Conservation (phyloP, 305 asterid genomes). For the Plantago coronopus region DNA sequence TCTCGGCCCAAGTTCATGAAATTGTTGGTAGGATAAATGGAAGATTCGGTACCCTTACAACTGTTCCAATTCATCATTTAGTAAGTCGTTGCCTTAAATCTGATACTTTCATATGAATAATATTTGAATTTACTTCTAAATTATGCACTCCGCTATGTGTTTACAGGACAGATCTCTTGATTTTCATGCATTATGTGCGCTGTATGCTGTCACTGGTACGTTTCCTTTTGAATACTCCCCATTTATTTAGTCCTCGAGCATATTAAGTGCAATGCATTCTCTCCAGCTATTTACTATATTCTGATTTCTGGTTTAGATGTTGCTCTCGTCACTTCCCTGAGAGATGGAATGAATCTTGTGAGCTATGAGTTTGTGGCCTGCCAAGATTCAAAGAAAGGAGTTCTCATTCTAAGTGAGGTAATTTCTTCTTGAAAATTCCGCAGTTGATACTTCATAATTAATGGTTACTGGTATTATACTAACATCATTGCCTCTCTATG, state of each 20-base stretch:
- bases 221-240: background rate
- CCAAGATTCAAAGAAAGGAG: conserved; percentile 90
- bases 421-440: background rate
- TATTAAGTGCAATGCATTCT: background rate
- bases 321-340: conserved; percentile 82
- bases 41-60: conserved; percentile 57
- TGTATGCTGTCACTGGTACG: conserved; percentile 92
- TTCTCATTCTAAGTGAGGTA: conserved; percentile 93
- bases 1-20: conserved; percentile 62
- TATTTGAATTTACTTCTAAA: conserved; percentile 14
- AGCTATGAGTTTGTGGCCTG: conserved; percentile 97
- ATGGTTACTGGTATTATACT: background rate
- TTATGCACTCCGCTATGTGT: conserved; percentile 24
- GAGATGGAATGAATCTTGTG: conserved; percentile 98
- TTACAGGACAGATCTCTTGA: conserved; percentile 91
- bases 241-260: conserved; percentile 5
- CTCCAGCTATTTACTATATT: background rate
- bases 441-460: background rate
- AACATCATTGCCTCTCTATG: background rate
- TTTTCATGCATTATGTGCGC: conserved; percentile 73
- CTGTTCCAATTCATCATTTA: conserved; percentile 64
- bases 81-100: conserved; percentile 31
- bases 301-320: conserved; percentile 45
- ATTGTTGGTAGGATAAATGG: conserved; percentile 67
- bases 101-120: conserved; percentile 3